phyloP scores from a whole-genome alignment of 306 rosid genomes.

The Begonia fuchsioides region DNA sequence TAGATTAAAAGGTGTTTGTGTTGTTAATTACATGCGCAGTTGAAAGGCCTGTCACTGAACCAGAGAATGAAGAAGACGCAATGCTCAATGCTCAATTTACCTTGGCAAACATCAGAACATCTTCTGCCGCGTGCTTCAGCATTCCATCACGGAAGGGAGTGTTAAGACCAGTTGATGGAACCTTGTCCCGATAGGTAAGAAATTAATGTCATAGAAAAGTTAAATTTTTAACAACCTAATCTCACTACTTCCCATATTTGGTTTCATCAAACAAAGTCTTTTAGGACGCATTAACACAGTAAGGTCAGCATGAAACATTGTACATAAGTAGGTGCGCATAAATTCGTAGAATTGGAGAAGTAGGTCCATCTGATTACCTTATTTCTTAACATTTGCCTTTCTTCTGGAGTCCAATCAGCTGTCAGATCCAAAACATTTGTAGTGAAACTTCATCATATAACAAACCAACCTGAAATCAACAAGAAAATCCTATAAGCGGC shows the following conservation, averaged over 20 bases:
- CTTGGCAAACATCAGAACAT: slow-evolving; percentile 69
- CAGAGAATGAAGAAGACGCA: background rate
- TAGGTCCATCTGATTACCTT: slow-evolving; percentile 25
- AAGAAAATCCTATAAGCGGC: slow-evolving; percentile 5
- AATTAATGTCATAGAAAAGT: no score
- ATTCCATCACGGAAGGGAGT: slow-evolving; percentile 91
- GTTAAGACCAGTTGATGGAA: slow-evolving; percentile 62
- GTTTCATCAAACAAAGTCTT: no score
- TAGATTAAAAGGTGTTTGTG: slow-evolving; percentile 11
- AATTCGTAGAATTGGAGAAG: no score
- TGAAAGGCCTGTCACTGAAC: no score
- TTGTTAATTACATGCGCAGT: no score
- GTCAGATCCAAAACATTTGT: slow-evolving; percentile 65
- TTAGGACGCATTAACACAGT: no score
- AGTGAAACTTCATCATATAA: slow-evolving; percentile 73
- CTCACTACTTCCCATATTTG: no score
- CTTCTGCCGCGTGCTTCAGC: slow-evolving; percentile 85
- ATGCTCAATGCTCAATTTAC: slow-evolving; percentile 20
- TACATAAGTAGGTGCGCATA: no score
- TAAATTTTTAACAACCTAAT: no score
- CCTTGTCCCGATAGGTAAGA: slow-evolving; percentile 16
- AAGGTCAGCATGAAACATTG: no score
- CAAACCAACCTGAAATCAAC: slow-evolving; percentile 68
- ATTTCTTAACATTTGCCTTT: slow-evolving; percentile 81
- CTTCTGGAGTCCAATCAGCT: slow-evolving; percentile 84